A percentile compares a stretch with the other conserved stretches of the same genome.
phyloP scores from a whole-genome alignment of 2,329 filamentous ascomycete species.

The Trichoderma simmonsii region DNA sequence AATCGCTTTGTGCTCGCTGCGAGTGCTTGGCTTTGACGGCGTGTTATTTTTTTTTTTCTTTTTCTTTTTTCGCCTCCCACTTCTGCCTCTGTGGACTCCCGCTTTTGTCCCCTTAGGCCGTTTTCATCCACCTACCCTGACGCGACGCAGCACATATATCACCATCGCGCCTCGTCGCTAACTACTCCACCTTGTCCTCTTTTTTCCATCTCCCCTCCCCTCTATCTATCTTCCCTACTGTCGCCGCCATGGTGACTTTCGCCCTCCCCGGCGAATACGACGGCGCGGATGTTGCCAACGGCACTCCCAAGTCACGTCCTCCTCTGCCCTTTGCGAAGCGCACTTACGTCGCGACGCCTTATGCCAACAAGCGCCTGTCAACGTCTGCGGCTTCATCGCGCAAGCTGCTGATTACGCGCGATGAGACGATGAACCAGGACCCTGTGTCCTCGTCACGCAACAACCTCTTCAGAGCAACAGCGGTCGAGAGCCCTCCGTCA shows the following conservation, averaged over 20 bases:
- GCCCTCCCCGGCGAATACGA: slow-evolving; percentile 37
- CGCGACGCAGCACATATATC: slow-evolving; percentile 8
- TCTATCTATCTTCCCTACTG: background rate
- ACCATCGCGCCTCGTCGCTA: slow-evolving; percentile 3
- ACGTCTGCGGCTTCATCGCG: slow-evolving; percentile 39
- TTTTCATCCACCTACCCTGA: slow-evolving; percentile 11
- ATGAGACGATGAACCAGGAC: slow-evolving; percentile 37
- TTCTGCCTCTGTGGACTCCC: background rate
- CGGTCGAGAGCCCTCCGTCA: slow-evolving; percentile 33
- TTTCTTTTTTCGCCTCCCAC: background rate
- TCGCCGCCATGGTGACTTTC: slow-evolving; percentile 38
- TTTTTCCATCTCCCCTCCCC: background rate
- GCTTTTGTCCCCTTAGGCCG: slow-evolving; percentile 6
- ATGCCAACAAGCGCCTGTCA: slow-evolving; percentile 36
- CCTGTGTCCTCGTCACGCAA: slow-evolving; percentile 38
- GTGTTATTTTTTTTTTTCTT: background rate
- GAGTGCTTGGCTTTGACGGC: background rate
- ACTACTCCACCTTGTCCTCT: background rate
- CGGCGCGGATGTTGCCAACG: slow-evolving; percentile 29
- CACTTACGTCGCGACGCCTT: slow-evolving; percentile 39
- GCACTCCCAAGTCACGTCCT: slow-evolving; percentile 40
- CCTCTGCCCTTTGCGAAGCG: slow-evolving; percentile 45
- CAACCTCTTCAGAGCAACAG: slow-evolving; percentile 43
- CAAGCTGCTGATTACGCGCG: slow-evolving; percentile 35
- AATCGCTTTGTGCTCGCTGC: background rate